These are phyloP conservation scores for Synchytrium microbalum DNA, from an alignment of 371 early-diverging fungal species.

Conservation along the genomic window DNA sequence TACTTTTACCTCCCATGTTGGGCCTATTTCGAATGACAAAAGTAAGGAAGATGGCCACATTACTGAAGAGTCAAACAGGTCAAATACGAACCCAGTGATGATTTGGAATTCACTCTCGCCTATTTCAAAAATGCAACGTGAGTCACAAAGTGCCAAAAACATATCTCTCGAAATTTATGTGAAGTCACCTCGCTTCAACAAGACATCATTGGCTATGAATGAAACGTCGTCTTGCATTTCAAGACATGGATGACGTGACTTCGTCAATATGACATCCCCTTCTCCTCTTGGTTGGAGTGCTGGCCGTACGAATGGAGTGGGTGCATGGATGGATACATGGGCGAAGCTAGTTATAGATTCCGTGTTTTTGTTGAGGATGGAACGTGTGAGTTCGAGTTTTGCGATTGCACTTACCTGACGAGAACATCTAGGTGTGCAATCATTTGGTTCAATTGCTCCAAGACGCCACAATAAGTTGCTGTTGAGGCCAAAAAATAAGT, in stretches of 20 bases:
- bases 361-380: too few relatives aligned
- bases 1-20: conserved; percentile 87
- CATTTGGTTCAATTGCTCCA: conserved; percentile 66
- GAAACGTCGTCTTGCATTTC: conserved; percentile 85
- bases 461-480: conserved; percentile 71
- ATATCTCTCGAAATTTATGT: too few relatives aligned
- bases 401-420: conserved; percentile 34
- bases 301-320: conserved; percentile 77
- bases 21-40: conserved; percentile 21
- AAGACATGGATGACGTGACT: conserved; percentile 88
- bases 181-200: conserved; percentile 49
- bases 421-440: conserved; percentile 84
- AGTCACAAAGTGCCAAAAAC: conserved; percentile 21
- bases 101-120: conserved; percentile 58
- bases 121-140: conserved; percentile 43
- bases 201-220: conserved; percentile 91
- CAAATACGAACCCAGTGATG: conserved; percentile 97
- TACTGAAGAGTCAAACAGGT: background rate
- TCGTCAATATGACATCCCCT: conserved; percentile 55
- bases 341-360: too few relatives aligned
- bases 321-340: conserved; percentile 74
- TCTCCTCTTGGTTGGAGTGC: conserved; percentile 44
- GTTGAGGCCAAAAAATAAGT: background rate
- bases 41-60: background rate
- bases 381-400: too few relatives aligned